Evolutionary conservation across 2,329 filamentous ascomycete species (phyloP).

Genomic region (Pestalotiopsis sp.): DNA sequence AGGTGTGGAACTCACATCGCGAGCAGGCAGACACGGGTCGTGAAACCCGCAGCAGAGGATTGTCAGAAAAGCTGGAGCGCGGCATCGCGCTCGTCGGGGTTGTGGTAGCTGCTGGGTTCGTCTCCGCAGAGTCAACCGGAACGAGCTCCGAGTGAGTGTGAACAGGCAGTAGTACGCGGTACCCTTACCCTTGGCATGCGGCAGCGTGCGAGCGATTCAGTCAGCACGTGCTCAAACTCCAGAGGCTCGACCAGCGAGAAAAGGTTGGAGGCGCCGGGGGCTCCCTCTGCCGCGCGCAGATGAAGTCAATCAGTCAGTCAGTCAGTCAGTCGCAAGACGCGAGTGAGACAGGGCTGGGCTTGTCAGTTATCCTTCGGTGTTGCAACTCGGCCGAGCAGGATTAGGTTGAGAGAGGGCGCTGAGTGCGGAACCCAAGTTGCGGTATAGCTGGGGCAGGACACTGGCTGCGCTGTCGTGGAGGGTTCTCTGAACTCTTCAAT

Average conservation of each 20-base stretch:
- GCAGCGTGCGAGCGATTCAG: background rate
- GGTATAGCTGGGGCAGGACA: background rate
- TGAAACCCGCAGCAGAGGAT: conserved; percentile 72
- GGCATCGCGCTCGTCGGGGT: conserved; percentile 32
- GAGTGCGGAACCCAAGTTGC: background rate
- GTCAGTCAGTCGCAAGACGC: too few species aligned
- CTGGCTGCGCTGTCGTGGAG: background rate
- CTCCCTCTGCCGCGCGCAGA: background rate
- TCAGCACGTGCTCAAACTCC: background rate
- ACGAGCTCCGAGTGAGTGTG: background rate
- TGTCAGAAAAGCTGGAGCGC: conserved; percentile 44
- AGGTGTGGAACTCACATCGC: conserved; percentile 57
- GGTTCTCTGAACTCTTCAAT: background rate
- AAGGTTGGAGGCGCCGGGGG: background rate
- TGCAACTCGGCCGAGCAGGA: background rate
- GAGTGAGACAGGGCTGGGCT: background rate
- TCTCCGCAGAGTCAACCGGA: background rate
- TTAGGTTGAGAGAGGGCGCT: background rate
- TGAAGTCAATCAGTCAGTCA: background rate
- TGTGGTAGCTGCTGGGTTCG: background rate
- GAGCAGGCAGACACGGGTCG: conserved; percentile 80
- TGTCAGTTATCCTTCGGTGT: background rate
- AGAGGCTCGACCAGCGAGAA: background rate
- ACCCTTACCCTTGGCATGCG: background rate
- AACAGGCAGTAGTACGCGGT: background rate